phyloP scores from a whole-genome alignment of 768 basidiomycete genomes.

The Agrocybe pediades region DNA sequence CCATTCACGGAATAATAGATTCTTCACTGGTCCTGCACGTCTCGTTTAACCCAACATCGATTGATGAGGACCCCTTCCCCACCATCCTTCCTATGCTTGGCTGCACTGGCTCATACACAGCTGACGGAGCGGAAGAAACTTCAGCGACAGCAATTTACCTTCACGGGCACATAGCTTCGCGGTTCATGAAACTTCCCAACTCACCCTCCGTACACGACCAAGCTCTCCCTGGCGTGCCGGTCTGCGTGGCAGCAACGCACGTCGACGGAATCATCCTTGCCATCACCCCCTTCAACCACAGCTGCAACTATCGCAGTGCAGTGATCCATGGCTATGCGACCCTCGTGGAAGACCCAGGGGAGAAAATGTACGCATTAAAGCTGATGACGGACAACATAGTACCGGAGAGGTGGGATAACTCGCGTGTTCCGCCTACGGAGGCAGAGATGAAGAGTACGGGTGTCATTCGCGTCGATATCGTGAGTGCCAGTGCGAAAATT shows the following conservation, averaged over 20 bases:
- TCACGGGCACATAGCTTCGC: slow-evolving; percentile 23
- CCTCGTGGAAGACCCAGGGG: slow-evolving; percentile 18
- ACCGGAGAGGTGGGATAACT: slow-evolving; percentile 23
- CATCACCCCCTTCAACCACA: slow-evolving; percentile 29
- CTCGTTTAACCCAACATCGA: slow-evolving; percentile 22
- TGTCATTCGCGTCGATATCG: slow-evolving; percentile 27
- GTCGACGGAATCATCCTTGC: slow-evolving; percentile 30
- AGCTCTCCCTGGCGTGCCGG: slow-evolving; percentile 20
- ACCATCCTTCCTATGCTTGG: slow-evolving; percentile 28
- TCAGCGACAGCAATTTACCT: slow-evolving; percentile 21
- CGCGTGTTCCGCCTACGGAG: slow-evolving; percentile 26
- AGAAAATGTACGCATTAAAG: slow-evolving; percentile 25
- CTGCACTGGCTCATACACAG: slow-evolving; percentile 20
- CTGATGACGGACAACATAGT: slow-evolving; percentile 25
- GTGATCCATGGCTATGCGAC: slow-evolving; percentile 26
- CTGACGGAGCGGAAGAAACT: slow-evolving; percentile 2
- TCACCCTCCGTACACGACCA: slow-evolving; percentile 7
- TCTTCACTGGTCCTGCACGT: slow-evolving; percentile 25
- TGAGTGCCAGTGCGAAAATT: slow-evolving; percentile 28
- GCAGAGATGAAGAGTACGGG: slow-evolving; percentile 25
- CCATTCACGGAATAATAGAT: slow-evolving; percentile 24
- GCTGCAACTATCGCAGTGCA: slow-evolving; percentile 28
- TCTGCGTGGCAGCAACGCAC: slow-evolving; percentile 27
- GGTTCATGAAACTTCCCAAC: slow-evolving; percentile 21
- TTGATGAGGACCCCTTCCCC: slow-evolving; percentile 27